Conservation (phyloP, 108 stramenopile genomes). For the Fragilaria radians region DNA sequence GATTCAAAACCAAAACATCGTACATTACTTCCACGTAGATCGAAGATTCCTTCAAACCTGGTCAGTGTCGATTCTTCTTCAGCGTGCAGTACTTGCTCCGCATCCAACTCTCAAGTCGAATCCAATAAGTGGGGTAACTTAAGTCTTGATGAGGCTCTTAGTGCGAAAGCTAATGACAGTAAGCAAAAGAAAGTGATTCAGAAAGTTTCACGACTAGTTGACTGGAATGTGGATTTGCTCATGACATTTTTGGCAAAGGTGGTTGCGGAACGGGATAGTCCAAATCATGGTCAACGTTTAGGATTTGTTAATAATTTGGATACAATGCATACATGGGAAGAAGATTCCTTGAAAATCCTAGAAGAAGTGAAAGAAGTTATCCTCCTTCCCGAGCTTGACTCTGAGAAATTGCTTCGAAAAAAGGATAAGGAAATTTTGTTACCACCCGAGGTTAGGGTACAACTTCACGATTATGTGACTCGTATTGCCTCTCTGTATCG, state of each 20-base stretch:
- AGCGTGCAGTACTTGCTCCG: background rate
- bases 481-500: conserved; percentile 20
- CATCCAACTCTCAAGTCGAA: background rate
- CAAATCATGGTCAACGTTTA: background rate
- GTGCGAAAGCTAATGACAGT: background rate
- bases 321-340: background rate
- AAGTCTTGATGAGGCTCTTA: background rate
- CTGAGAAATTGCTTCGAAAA: background rate
- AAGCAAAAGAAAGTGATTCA: background rate
- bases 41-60: background rate
- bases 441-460: conserved; percentile 3
- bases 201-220: background rate
- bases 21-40: background rate
- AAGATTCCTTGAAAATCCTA: background rate
- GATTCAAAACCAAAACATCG: background rate
- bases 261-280: background rate
- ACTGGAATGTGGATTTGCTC: conserved; percentile 4
- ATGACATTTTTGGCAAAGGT: background rate
- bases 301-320: background rate
- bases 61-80: background rate
- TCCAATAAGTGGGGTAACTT: background rate
- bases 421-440: background rate
- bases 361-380: background rate
- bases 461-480: conserved; percentile 12
- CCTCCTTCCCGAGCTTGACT: background rate